Evolutionary conservation across 805 yeast genomes (phyloP).

Genomic region (Myxozyma neotropica): DNA sequence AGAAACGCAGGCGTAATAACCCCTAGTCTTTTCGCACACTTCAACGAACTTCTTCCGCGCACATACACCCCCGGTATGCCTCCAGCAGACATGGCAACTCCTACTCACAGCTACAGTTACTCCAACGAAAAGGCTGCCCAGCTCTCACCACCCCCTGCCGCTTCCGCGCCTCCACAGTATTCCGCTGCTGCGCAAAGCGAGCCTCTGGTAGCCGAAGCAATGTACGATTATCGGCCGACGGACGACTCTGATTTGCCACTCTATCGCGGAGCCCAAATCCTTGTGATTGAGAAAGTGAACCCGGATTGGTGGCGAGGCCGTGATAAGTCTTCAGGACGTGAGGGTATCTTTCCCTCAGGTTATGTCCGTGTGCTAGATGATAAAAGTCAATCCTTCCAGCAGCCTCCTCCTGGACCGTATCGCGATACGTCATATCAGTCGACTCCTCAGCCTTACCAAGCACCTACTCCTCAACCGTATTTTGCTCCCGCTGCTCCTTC

Average conservation of each 20-base stretch:
- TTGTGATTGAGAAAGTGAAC: slow-evolving; percentile 71
- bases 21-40: slow-evolving; percentile 54
- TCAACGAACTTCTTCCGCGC: slow-evolving; percentile 58
- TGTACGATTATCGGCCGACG: slow-evolving; percentile 74
- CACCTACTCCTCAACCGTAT: slow-evolving; percentile 35
- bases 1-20: slow-evolving; percentile 73
- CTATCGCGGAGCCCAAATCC: slow-evolving; percentile 65
- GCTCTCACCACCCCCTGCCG: slow-evolving; percentile 16
- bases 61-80: slow-evolving; percentile 40
- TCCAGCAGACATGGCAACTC: slow-evolving; percentile 12
- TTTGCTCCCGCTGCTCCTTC: slow-evolving; percentile 9
- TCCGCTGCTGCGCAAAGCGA: slow-evolving; percentile 32
- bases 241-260: slow-evolving; percentile 75
- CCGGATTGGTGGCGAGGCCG: slow-evolving; percentile 91
- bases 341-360: slow-evolving; percentile 89
- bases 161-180: slow-evolving; percentile 33
- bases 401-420: slow-evolving; percentile 16
- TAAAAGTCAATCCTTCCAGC: neutral
- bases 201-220: slow-evolving; percentile 54
- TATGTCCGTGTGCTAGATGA: slow-evolving; percentile 58
- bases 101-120: slow-evolving; percentile 6
- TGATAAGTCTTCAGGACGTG: slow-evolving; percentile 47
- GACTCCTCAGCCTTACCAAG: slow-evolving; percentile 26
- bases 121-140: slow-evolving; percentile 5
- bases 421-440: slow-evolving; percentile 13